Evolutionary conservation across 2,329 filamentous ascomycete species (phyloP).

Genomic region (Aspergillus sp.): DNA sequence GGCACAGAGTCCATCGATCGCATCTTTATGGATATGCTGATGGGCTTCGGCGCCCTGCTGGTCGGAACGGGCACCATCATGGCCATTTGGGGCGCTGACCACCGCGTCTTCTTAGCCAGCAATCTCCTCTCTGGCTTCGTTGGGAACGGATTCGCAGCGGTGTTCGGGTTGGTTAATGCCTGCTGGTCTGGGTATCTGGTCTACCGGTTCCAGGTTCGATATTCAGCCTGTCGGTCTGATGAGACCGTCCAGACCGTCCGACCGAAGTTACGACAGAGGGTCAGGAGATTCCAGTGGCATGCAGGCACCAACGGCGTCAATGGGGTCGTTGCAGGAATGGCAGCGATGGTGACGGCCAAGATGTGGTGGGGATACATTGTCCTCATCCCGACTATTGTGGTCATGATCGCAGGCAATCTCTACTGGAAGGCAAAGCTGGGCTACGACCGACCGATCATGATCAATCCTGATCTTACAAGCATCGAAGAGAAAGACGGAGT

Average conservation of each 20-base stretch:
- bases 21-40: conserved; percentile 51
- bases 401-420: conserved; percentile 49
- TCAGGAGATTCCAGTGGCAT: conserved; percentile 47
- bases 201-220: conserved; percentile 42
- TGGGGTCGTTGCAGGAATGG: conserved; percentile 50
- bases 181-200: conserved; percentile 50
- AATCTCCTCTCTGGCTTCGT: conserved; percentile 58
- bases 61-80: conserved; percentile 55
- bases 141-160: conserved; percentile 52
- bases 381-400: conserved; percentile 51
- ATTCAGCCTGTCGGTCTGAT: conserved; percentile 21
- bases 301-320: conserved; percentile 47
- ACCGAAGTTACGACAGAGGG: conserved; percentile 36
- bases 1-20: conserved; percentile 54
- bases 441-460: conserved; percentile 41
- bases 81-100: conserved; percentile 53
- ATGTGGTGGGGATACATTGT: conserved; percentile 56
- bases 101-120: conserved; percentile 44
- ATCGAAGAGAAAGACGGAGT: not conserved
- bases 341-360: conserved; percentile 52
- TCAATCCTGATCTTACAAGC: not conserved
- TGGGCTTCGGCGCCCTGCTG: conserved; percentile 52
- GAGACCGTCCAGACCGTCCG: conserved; percentile 20
- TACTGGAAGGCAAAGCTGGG: conserved; percentile 51
- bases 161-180: conserved; percentile 52